Percentiles rank a stretch among this genome's conserved stretches.
Evolutionary conservation across 768 basidiomycete species (phyloP).

Genomic region (Tylopilus intermedius): DNA sequence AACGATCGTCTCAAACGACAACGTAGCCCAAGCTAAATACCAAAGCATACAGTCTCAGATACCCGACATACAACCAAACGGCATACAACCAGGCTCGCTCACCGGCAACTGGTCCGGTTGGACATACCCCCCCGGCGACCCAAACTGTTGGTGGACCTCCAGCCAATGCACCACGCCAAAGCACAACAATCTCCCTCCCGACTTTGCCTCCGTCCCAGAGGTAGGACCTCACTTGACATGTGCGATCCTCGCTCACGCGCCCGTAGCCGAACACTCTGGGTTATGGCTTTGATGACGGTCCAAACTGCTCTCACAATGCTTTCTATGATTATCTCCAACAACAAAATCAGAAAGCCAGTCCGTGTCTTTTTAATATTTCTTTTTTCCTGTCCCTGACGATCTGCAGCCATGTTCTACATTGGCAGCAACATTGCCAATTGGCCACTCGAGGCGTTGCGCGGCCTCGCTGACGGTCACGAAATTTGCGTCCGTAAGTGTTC

Average conservation of each 20-base stretch:
- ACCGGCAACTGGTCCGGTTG: constrained; percentile 30
- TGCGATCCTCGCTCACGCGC: not conserved
- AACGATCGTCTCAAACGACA: not conserved
- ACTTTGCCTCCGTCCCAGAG: constrained; percentile 47
- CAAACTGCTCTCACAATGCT: constrained; percentile 58
- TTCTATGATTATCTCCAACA: constrained; percentile 52
- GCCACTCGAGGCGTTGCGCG: constrained; percentile 54
- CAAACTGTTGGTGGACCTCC: constrained; percentile 44
- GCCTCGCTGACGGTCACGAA: constrained; percentile 52
- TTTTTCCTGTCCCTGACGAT: not conserved
- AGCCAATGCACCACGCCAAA: constrained; percentile 47
- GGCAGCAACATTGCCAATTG: constrained; percentile 54
- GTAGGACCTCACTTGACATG: constrained; percentile 17
- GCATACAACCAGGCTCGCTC: constrained; percentile 18
- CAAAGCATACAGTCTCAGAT: constrained; percentile 3
- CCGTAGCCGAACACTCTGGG: constrained; percentile 47
- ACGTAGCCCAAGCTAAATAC: not conserved
- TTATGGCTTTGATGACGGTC: constrained; percentile 62
- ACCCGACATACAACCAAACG: constrained; percentile 46
- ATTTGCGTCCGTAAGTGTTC: constrained; percentile 53
- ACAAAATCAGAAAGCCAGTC: constrained; percentile 56
- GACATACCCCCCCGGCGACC: constrained; percentile 38
- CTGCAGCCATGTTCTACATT: constrained; percentile 55
- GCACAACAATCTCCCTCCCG: constrained; percentile 36
- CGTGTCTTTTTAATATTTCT: not conserved